Base-by-base conservation (phyloP, 164 flowering plant species). In the Piper betle region DNA sequence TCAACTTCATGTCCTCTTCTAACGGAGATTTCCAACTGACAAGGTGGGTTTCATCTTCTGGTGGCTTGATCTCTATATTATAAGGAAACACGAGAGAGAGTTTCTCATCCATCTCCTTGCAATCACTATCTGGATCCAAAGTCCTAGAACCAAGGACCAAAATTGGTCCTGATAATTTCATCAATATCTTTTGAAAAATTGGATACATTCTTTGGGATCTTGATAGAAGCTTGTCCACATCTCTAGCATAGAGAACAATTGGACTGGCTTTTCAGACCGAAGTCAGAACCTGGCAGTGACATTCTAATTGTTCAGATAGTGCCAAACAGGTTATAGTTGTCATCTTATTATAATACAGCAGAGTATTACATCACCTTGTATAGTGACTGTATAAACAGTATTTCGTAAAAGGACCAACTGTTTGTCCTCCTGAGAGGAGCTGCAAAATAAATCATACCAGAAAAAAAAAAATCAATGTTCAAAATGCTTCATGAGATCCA, bases 331-430 rank as follows among this genome's bases (percentile, higher is more conserved):
- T 53, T 39, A 16, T 37, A 54, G 3, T 43, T 43, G 50, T 43
- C 50, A 10, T 3, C 4, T 43, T 43, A 43, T 2, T 43, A 15
- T 39, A 53, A 50, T 25, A 38, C 19, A 39, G 33, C 13, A 55
- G 16, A 19, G 55, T 33, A 6, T 3, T 55, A 6, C 18, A 16
- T 12, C 10, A 63, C 99, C 94, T 76, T 90, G 77, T 93, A 88
- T 39, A 93, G 83, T 58, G 99, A 69, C 62, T 88, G 97, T 56
- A 93, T 69, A 55, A 93, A 73, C 72, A 84, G 81, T 68, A 82
- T 93, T 63, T 93, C 97, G 64, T 90, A 95, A 73, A 93, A 88
- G 53, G 87, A 66, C 97, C 87, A 90, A 74, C 95, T 81, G 77
- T 80, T 78, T n/a, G 86, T 78, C 63, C 90, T 80, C 77, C 73